phyloP scores from a whole-genome alignment of 1,139 yeast genomes.

The Diutina ranongensis region DNA sequence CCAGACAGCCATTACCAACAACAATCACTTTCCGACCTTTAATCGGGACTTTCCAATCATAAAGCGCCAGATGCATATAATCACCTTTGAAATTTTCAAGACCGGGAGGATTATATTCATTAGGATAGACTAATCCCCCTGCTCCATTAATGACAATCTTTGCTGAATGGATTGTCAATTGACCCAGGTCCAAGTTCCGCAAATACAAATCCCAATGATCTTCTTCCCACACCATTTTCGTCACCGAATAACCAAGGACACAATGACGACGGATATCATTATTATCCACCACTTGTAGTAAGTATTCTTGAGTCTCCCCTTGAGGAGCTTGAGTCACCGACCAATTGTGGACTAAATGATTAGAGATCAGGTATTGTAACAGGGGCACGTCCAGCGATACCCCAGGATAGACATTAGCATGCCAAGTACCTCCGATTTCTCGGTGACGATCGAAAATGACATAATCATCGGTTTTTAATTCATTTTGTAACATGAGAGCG shows the following conservation, averaged over 20 bases:
- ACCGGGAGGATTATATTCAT: slow-evolving; percentile 20
- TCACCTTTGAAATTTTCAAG: slow-evolving; percentile 31
- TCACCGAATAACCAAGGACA: slow-evolving; percentile 20
- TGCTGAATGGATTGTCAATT: slow-evolving; percentile 15
- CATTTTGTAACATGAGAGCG: slow-evolving; percentile 20
- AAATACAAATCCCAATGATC: slow-evolving; percentile 25
- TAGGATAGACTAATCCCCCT: slow-evolving; percentile 31
- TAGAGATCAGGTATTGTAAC: slow-evolving; percentile 33
- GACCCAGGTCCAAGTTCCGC: slow-evolving; percentile 24
- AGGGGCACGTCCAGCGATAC: slow-evolving; percentile 44
- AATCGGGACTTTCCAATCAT: slow-evolving; percentile 31
- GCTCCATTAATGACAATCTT: slow-evolving; percentile 22
- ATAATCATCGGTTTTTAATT: slow-evolving; percentile 23
- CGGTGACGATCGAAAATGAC: slow-evolving; percentile 33
- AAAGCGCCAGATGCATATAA: slow-evolving; percentile 37
- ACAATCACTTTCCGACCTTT: slow-evolving; percentile 11
- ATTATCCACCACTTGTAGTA: slow-evolving; percentile 26
- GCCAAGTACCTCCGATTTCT: slow-evolving; percentile 45
- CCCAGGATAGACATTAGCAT: slow-evolving; percentile 42
- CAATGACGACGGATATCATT: slow-evolving; percentile 21
- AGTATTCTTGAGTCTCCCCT: slow-evolving; percentile 36
- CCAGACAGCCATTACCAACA: slow-evolving; percentile 5
- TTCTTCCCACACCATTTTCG: slow-evolving; percentile 21
- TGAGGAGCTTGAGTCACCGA: slow-evolving; percentile 36
- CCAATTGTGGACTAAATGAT: slow-evolving; percentile 33